phyloP scores from a whole-genome alignment of 257 asterid genomes.

The Petunia secreta region DNA sequence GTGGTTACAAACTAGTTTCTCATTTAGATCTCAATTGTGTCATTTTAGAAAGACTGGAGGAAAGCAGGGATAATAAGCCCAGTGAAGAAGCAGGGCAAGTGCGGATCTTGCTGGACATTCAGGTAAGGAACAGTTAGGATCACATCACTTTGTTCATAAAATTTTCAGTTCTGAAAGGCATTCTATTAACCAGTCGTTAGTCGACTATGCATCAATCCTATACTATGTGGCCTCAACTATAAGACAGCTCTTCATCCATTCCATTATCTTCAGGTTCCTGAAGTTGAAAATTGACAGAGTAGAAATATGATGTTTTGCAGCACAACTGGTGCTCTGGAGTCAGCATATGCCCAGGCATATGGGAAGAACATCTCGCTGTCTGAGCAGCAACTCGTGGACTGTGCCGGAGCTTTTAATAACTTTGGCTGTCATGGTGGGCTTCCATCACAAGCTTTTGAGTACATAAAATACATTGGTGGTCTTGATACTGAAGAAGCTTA shows the following conservation, averaged over 20 bases:
- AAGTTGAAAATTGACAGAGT: background rate
- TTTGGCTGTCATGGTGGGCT: conserved; percentile 92
- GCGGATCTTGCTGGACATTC: conserved; percentile 99
- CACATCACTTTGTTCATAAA: background rate
- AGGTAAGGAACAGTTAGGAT: conserved; percentile 49
- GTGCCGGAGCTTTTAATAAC: conserved; percentile 89
- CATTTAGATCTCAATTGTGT: background rate
- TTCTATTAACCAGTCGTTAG: background rate
- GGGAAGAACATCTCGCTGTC: conserved; percentile 77
- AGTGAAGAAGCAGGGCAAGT: conserved; percentile 75
- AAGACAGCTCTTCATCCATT: too few relatives aligned
- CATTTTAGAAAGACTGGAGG: conserved; percentile 85
- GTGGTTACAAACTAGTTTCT: background rate
- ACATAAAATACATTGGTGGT: conserved; percentile 88
- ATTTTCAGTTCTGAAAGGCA: background rate
- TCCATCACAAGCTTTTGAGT: conserved; percentile 97
- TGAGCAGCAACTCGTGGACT: conserved; percentile 97
- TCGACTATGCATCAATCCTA: background rate
- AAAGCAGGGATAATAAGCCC: conserved; percentile 80
- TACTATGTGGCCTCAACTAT: too few relatives aligned
- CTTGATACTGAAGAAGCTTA: conserved; percentile 82
- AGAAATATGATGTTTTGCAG: conserved; percentile 41
- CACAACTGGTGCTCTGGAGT: conserved; percentile 96
- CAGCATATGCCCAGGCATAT: conserved; percentile 85
- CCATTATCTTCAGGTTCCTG: background rate